A percentile compares a stretch with the other conserved stretches of the same genome.
Evolutionary conservation across 176 grass and related monocot genomes (phyloP).

Genomic region (Oryza officinalis): DNA sequence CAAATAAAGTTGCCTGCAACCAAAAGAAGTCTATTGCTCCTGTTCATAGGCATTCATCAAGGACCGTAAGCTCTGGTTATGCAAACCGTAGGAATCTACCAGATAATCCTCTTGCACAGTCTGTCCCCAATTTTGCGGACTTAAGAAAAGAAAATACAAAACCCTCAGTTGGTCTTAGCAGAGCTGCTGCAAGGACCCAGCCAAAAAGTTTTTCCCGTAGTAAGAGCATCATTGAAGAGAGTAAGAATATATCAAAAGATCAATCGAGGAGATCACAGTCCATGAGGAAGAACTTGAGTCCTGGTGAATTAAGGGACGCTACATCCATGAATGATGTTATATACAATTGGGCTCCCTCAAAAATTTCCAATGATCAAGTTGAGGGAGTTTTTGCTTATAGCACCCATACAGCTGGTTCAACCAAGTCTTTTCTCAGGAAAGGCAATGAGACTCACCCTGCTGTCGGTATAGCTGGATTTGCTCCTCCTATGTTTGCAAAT

Average conservation of each 20-base stretch:
- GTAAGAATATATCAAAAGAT: constrained; percentile 68
- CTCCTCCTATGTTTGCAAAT: constrained; percentile 47
- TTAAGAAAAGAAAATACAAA: constrained; percentile 97
- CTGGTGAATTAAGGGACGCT: constrained; percentile 72
- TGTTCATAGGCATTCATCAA: constrained; percentile 59
- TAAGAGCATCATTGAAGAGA: constrained; percentile 82
- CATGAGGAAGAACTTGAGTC: constrained; percentile 70
- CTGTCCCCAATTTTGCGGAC: constrained; percentile 83
- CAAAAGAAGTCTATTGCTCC: constrained; percentile 54
- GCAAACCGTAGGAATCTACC: constrained; percentile 51
- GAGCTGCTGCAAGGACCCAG: constrained; percentile 51
- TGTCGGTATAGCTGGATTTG: constrained; percentile 41
- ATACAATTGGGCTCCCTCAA: constrained; percentile 44
- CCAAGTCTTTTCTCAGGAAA: constrained; percentile 61
- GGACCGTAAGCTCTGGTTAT: constrained; percentile 53
- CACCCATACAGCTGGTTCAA: constrained; percentile 39
- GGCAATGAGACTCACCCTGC: constrained; percentile 44
- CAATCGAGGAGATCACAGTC: constrained; percentile 71
- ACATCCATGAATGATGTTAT: constrained; percentile 60
- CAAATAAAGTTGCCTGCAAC: constrained; percentile 58
- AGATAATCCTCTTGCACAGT: constrained; percentile 83
- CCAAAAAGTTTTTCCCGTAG: constrained; percentile 66
- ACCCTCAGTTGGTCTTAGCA: constrained; percentile 62
- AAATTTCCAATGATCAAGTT: constrained; percentile 45
- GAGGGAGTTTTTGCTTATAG: constrained; percentile 41